Conservation (phyloP, 441 rosid genomes). For the Jatropha podagrica region DNA sequence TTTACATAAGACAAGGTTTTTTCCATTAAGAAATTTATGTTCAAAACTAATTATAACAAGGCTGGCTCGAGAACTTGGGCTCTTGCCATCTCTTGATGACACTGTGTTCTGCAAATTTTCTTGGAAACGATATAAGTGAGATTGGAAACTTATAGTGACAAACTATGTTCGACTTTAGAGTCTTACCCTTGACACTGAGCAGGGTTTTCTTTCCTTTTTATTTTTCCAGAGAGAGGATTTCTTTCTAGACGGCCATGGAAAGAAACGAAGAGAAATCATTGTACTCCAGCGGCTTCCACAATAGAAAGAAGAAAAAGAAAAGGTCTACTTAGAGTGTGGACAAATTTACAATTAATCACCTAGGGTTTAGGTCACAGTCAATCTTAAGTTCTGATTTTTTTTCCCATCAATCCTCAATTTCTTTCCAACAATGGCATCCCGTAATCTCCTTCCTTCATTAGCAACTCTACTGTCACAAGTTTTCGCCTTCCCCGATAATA, state of each 20-base stretch:
- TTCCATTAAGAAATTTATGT: no score
- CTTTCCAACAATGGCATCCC: slow-evolving; percentile 26
- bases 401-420: neutral
- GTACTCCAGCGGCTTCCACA: neutral
- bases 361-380: neutral
- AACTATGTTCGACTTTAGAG: no score
- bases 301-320: neutral
- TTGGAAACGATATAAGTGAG: no score
- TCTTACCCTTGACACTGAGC: neutral
- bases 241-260: neutral
- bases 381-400: neutral
- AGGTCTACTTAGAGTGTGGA: no score
- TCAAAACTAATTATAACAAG: no score
- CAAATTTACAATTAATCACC: neutral
- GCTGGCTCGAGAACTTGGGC: no score
- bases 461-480: slow-evolving; percentile 17
- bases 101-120: no score
- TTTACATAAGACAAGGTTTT: no score
- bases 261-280: no score
- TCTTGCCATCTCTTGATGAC: no score
- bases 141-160: no score
- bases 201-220: neutral
- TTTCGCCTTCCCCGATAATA: slow-evolving; percentile 14
- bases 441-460: slow-evolving; percentile 22
- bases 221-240: no score